Conservation (phyloP, 2,329 filamentous ascomycete genomes). For the Trichoderma asperellum region DNA sequence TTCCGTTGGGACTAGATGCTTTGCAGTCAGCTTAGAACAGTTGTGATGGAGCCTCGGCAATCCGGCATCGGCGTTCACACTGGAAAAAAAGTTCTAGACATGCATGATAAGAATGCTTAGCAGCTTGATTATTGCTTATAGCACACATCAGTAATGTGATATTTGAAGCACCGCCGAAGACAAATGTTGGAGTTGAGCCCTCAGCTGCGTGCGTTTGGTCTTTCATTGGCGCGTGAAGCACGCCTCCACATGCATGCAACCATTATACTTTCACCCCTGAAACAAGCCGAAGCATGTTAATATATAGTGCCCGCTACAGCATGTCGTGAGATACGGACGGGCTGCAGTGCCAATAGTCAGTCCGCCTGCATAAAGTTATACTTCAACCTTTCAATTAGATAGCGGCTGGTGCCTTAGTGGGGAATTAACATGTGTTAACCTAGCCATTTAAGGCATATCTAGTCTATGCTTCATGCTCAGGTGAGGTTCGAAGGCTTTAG, state of each 20-base stretch:
- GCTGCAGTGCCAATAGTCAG: background rate
- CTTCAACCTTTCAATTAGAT: constrained; percentile 8
- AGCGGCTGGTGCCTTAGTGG: background rate
- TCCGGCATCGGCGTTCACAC: background rate
- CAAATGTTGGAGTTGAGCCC: background rate
- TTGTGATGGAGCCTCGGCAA: constrained; percentile 13
- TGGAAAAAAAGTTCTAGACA: background rate
- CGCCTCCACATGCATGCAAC: background rate
- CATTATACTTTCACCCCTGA: constrained; percentile 11
- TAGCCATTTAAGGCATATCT: background rate
- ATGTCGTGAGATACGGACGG: background rate
- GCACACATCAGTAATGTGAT: background rate
- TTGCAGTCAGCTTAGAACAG: background rate
- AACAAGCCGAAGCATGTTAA: background rate
- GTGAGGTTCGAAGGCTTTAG: constrained; percentile 2
- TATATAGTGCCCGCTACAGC: background rate
- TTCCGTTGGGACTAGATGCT: background rate
- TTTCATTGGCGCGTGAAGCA: background rate
- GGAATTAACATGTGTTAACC: background rate
- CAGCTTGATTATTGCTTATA: background rate
- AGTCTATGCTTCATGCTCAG: constrained; percentile 8
- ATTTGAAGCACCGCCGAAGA: background rate
- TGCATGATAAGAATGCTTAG: background rate
- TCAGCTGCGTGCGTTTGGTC: background rate
- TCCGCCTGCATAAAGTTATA: background rate